phyloP scores from a whole-genome alignment of 768 basidiomycete species.

The Lentinula sp. region DNA sequence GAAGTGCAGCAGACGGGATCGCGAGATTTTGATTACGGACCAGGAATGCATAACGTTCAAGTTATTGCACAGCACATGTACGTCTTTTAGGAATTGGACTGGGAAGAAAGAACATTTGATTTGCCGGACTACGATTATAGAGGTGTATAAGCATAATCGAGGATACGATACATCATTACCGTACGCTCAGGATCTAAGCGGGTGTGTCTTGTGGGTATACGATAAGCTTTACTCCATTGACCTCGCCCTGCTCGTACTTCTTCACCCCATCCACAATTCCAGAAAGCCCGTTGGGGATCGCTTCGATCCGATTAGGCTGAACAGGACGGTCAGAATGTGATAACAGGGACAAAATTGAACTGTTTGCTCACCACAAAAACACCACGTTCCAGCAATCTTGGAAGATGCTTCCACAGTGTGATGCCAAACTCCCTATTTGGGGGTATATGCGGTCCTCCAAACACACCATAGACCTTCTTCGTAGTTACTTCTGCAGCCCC shows the following conservation, averaged over 20 bases:
- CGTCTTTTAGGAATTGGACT: no score
- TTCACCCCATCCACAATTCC: background rate
- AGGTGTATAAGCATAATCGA: no score
- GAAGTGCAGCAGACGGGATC: no score
- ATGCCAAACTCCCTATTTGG: background rate
- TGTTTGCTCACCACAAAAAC: background rate
- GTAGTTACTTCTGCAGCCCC: background rate
- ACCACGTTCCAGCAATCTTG: background rate
- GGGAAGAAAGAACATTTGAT: no score
- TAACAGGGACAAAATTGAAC: background rate
- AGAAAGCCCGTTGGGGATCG: background rate
- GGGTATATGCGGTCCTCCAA: background rate
- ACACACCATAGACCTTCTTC: background rate
- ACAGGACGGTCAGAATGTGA: background rate
- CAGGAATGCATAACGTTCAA: no score
- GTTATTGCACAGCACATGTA: no score
- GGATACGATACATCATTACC: no score
- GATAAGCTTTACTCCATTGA: background rate
- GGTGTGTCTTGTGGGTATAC: background rate
- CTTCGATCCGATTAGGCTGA: background rate
- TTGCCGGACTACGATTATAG: no score
- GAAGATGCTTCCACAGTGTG: background rate
- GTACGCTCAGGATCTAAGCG: no score
- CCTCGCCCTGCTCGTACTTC: background rate
- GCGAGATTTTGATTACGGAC: no score